Evolutionary conservation across 805 yeast species (phyloP).

Genomic region (Sugiyamaella qingdaonensis): DNA sequence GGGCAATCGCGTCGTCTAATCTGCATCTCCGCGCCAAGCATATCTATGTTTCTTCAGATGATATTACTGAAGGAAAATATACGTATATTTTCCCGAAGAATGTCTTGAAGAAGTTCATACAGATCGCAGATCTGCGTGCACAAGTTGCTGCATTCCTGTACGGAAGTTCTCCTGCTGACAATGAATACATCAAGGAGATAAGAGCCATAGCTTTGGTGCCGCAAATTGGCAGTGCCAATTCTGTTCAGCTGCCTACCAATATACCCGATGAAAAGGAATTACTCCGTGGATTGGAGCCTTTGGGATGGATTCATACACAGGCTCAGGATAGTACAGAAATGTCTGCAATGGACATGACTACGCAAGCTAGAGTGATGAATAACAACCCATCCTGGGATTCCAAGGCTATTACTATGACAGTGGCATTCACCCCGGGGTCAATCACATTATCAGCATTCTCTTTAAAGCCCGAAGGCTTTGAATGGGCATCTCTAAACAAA

Average conservation of each 20-base stretch:
- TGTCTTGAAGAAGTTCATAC: conserved; percentile 68
- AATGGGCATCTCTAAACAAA: conserved; percentile 70
- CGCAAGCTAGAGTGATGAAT: conserved; percentile 44
- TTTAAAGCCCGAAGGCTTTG: conserved; percentile 58
- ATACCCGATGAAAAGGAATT: conserved; percentile 33
- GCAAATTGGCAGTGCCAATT: conserved; percentile 70
- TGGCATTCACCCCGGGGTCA: conserved; percentile 78
- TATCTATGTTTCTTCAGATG: conserved; percentile 67
- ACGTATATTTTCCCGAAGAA: conserved; percentile 84
- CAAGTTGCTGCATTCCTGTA: conserved; percentile 79
- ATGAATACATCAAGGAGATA: conserved; percentile 71
- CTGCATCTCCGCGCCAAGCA: conserved; percentile 71
- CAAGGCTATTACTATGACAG: conserved; percentile 54
- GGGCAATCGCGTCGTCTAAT: conserved; percentile 75
- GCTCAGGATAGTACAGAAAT: conserved; percentile 59
- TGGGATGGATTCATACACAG: conserved; percentile 96
- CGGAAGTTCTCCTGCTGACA: conserved; percentile 75
- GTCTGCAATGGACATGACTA: conserved; percentile 66
- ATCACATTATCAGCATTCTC: conserved; percentile 67
- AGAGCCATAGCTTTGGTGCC: conserved; percentile 75
- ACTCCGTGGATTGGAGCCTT: conserved; percentile 59
- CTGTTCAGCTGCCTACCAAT: conserved; percentile 55
- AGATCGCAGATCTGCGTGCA: conserved; percentile 71
- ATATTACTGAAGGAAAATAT: conserved; percentile 45
- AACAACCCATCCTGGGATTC: conserved; percentile 38